Base-by-base conservation (phyloP, 768 basidiomycete genomes). In the Pleurotus eryngii region DNA sequence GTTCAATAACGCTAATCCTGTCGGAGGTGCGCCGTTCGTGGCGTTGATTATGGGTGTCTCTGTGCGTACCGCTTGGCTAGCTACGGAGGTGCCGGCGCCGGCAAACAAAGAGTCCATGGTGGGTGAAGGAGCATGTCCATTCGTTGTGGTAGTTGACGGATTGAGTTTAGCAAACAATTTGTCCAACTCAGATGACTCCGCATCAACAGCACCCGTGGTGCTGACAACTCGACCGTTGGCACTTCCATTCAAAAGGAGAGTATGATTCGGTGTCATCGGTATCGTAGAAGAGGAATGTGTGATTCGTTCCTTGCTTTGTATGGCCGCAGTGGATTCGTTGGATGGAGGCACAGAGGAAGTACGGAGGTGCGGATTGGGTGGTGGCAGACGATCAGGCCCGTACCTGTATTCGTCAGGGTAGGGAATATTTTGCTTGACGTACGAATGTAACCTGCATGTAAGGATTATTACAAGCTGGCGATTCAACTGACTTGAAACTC, bases 351-450 rank as follows among this genome's bases (percentile, higher is more conserved):
- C 59, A 9, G 69, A 64, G n/a, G 66, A 61, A 50, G 66, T 69
- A 46, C 68, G 65, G 20, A 66, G 66, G 55, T 65, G 65, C 15
- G 66, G 75, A 62, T 81, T 82, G 22, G 83, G 82, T 15, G 84
- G 86, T 4, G 86, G 87, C 5, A 82, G 85, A 30, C 79, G 74
- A 60, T 83, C 83, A 3, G 85, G 86, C 18, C 85, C 86, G 68
- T 87, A 89, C 58, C 81, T 78, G 65, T 76, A 89, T 57, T 87
- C 76, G 59, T 89, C 83, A 11, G 90, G 90, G 67, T 92, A 92
- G 8, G 83, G 78, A 15, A 79, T 54, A 51, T 87, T 86, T 64
- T 77, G 75, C 72, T 83, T 84, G 67, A 90, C 80, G 63, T 83
- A 90, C 1, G 76, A 76, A 67, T 86, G 86, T 18, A 91, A 69